Conservation (phyloP, 2,329 filamentous ascomycete species). For the Trematosphaeria pertusa region DNA sequence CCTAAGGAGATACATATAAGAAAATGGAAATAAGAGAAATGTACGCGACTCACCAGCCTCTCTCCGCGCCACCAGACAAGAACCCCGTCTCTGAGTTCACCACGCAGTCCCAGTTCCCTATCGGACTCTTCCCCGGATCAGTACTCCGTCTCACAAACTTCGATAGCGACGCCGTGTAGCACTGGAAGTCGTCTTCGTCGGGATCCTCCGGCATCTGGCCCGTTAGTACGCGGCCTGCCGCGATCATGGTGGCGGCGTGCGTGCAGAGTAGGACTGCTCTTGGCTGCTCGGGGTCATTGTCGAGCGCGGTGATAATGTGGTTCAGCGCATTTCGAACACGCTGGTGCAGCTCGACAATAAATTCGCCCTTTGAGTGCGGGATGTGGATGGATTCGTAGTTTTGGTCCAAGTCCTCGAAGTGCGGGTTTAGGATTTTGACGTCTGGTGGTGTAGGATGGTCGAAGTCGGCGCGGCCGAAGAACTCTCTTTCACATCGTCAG, state of each 20-base stretch:
- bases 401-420: constrained; percentile 66
- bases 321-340: constrained; percentile 75
- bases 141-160: constrained; percentile 64
- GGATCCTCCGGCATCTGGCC: constrained; percentile 75
- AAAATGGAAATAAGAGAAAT: not conserved
- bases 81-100: constrained; percentile 87
- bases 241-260: constrained; percentile 90
- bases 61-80: constrained; percentile 78
- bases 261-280: constrained; percentile 81
- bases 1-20: too few species aligned
- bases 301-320: constrained; percentile 74
- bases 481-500: constrained; percentile 64
- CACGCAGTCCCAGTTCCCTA: constrained; percentile 81
- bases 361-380: constrained; percentile 79
- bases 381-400: constrained; percentile 68
- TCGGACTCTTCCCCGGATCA: constrained; percentile 64
- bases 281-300: constrained; percentile 67
- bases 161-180: constrained; percentile 83
- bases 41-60: constrained; percentile 73
- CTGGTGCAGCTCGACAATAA: constrained; percentile 78
- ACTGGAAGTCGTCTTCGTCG: constrained; percentile 79
- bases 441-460: constrained; percentile 81
- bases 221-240: constrained; percentile 81
- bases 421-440: constrained; percentile 68
- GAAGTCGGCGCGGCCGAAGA: constrained; percentile 88